A percentile compares a stretch with the other conserved stretches of the same genome.
Evolutionary conservation across 2,329 filamentous ascomycete species (phyloP).

Genomic region (Fusarium penzigii): DNA sequence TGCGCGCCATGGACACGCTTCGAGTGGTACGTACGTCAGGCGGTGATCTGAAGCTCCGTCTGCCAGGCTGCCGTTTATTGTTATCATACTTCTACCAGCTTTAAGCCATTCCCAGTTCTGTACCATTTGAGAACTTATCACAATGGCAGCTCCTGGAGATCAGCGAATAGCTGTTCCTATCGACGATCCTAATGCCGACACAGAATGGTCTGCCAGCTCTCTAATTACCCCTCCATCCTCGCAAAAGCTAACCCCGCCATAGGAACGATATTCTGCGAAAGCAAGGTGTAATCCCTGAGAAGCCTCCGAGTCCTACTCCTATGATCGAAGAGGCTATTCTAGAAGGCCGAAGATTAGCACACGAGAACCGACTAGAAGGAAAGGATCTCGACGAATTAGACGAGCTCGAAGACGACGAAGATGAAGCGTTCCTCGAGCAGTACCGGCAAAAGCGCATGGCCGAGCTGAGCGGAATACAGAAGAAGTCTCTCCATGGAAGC

Average conservation of each 20-base stretch:
- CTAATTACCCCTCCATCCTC: slow-evolving; percentile 24
- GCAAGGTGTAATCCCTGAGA: slow-evolving; percentile 96
- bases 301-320: slow-evolving; percentile 90
- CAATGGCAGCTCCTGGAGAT: slow-evolving; percentile 63
- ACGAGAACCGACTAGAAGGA: slow-evolving; percentile 90
- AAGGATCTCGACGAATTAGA: slow-evolving; percentile 94
- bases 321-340: slow-evolving; percentile 93
- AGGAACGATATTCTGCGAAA: slow-evolving; percentile 99
- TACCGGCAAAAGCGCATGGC: slow-evolving; percentile 87
- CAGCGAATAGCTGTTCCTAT: slow-evolving; percentile 78
- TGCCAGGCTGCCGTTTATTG: slow-evolving; percentile 18
- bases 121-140: slow-evolving; percentile 7
- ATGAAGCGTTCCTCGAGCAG: slow-evolving; percentile 84
- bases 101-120: background rate
- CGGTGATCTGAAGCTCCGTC: slow-evolving; percentile 9
- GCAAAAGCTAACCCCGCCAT: slow-evolving; percentile 23
- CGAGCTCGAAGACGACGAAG: slow-evolving; percentile 92
- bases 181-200: slow-evolving; percentile 94
- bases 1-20: slow-evolving; percentile 12
- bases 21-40: slow-evolving; percentile 22
- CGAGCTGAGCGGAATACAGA: slow-evolving; percentile 74
- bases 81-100: slow-evolving; percentile 3
- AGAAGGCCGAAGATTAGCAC: slow-evolving; percentile 78
- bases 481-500: slow-evolving; percentile 79
- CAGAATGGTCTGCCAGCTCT: slow-evolving; percentile 74